Percentiles rank a stretch among this genome's conserved stretches.
Conservation (phyloP, 2,329 filamentous ascomycete species). For the Penicillium sp. region DNA sequence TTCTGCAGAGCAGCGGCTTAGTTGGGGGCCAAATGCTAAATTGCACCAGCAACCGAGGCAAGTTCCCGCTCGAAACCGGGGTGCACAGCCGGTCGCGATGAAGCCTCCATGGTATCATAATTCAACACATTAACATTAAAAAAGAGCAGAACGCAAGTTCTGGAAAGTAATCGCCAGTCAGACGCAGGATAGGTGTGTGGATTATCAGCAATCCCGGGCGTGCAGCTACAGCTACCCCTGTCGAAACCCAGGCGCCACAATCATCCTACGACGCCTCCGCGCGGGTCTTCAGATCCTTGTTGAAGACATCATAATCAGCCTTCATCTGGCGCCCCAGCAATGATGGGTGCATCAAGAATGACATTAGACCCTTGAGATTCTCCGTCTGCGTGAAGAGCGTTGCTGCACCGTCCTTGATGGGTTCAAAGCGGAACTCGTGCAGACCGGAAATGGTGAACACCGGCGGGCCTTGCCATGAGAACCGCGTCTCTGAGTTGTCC, state of each 20-base stretch:
- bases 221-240: too few relatives aligned
- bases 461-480: constrained; percentile 30
- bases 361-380: constrained; percentile 20
- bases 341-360: constrained; percentile 24
- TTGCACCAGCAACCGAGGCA: too few relatives aligned
- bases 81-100: too few relatives aligned
- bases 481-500: constrained; percentile 25
- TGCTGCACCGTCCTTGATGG: constrained; percentile 20
- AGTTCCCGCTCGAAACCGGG: too few relatives aligned
- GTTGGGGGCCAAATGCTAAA: too few relatives aligned
- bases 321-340: constrained; percentile 24
- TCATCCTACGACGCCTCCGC: constrained; percentile 13
- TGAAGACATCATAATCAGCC: constrained; percentile 21
- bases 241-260: neutral
- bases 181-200: too few relatives aligned
- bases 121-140: too few relatives aligned
- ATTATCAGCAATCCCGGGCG: too few relatives aligned
- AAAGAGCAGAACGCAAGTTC: too few relatives aligned
- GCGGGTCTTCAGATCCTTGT: constrained; percentile 24
- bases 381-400: constrained; percentile 28
- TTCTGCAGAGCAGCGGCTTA: too few relatives aligned
- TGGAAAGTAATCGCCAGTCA: too few relatives aligned
- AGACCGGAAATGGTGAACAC: constrained; percentile 26
- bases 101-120: too few relatives aligned
- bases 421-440: constrained; percentile 26